phyloP scores from a whole-genome alignment of 164 flowering plant species.

The Houttuynia cordata region DNA sequence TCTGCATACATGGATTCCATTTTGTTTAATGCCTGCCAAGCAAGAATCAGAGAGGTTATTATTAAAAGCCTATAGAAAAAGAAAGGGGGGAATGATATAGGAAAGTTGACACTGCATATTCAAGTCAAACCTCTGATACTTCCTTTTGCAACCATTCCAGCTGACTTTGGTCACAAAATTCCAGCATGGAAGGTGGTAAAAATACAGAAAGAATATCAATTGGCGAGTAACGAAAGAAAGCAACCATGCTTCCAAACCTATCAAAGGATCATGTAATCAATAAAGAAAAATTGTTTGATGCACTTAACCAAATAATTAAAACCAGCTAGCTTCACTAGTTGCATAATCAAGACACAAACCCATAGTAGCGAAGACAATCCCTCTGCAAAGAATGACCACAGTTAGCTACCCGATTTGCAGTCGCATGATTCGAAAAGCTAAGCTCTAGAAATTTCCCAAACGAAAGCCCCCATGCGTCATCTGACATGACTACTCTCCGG shows the following conservation, averaged over 20 bases:
- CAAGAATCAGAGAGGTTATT: neutral
- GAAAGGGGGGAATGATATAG: neutral
- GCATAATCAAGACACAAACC: constrained; percentile 26
- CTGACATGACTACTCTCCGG: constrained; percentile 79
- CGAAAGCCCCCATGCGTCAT: constrained; percentile 98
- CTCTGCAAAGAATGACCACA: constrained; percentile 97
- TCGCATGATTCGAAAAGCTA: constrained; percentile 90
- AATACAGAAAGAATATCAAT: constrained; percentile 68
- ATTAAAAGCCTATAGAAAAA: neutral
- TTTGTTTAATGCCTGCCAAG: constrained; percentile 50
- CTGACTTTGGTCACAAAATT: constrained; percentile 38
- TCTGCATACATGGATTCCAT: constrained; percentile 53
- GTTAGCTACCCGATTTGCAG: constrained; percentile 83
- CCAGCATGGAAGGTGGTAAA: constrained; percentile 68
- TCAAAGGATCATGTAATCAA: neutral
- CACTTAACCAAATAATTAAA: neutral
- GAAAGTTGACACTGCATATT: neutral
- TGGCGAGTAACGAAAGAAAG: constrained; percentile 80
- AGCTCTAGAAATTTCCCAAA: constrained; percentile 95
- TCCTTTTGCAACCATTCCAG: constrained; percentile 52
- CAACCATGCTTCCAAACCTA: constrained; percentile 88
- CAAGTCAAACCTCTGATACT: constrained; percentile 47
- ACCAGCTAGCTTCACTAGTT: neutral
- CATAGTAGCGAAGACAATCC: constrained; percentile 93
- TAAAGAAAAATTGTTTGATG: neutral